Base-by-base conservation (phyloP, 805 yeast genomes). In the Wickerhamiella domercqiae region DNA sequence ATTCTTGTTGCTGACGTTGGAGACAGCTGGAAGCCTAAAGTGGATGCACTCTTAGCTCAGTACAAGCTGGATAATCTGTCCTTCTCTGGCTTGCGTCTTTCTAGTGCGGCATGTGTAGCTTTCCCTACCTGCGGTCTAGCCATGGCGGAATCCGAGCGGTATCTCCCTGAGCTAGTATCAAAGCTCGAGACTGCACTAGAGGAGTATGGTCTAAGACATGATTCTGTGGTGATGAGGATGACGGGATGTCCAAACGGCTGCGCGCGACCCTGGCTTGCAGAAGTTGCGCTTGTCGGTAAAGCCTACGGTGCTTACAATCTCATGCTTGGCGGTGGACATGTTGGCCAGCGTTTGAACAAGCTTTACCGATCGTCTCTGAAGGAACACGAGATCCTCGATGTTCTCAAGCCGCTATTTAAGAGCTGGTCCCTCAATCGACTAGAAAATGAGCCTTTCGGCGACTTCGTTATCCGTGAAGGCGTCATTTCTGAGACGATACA, bases 241-340 rank as follows among this genome's bases (percentile, higher is more conserved):
- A 87, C 96, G 21, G 97, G 97, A 40, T 87, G 97, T 69, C 96
- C 96, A 39, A 87, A 87, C 59, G 97, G 97, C 48, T 87, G 97
- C 67, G 90, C 97, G 18, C 75, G 97, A 60, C 97, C 97, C 21
- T 87, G 96, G 96, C 63, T 87, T 36, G 97, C 96, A 3, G 97
- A 87, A 59, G 74, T 87, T 41, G 97, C 96, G 0, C 68, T 84
- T 42, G 93, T 87, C 40, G 97, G 97, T 58, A 87, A 87, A 59
- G 95, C 97, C 0, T 74, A 70, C 46, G 94, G 93, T 37, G 84
- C 93, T 14, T 87, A 87, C 62, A 87, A 87, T 61, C 68, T 87
- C 61, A 68, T 86, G 82, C 68, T 87, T 48, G 97, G 97, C 50
- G 97, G 97, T 55, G 94, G 95, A 29, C 86, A 78, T 60, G 78